Evolutionary conservation across 768 basidiomycete species (phyloP).

Genomic region (Lactarius sp.): DNA sequence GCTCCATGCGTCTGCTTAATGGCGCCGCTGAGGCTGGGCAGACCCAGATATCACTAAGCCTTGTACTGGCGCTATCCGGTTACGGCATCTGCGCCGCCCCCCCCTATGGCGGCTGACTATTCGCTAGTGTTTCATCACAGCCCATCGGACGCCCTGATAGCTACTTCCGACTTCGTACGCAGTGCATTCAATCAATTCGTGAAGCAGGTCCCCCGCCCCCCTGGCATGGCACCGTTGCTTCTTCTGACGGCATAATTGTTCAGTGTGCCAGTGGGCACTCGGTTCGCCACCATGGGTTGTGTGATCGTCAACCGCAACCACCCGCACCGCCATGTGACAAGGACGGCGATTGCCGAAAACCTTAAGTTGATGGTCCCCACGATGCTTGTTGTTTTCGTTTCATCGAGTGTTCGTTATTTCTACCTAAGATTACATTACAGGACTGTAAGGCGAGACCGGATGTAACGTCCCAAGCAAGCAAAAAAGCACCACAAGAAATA

Average conservation of each 20-base stretch:
- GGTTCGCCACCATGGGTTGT: conserved; percentile 1
- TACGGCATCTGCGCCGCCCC: conserved; percentile 15
- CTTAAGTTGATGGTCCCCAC: not conserved
- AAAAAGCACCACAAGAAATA: conserved; percentile 25
- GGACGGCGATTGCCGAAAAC: conserved; percentile 9
- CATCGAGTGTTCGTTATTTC: conserved; percentile 26
- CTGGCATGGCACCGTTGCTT: conserved; percentile 3
- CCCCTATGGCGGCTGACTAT: conserved; percentile 19
- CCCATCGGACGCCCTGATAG: conserved; percentile 3
- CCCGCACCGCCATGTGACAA: not conserved
- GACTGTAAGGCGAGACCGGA: conserved; percentile 22
- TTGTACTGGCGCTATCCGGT: conserved; percentile 8
- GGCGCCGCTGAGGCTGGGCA: conserved; percentile 22
- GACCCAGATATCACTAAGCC: conserved; percentile 21
- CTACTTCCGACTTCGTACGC: conserved; percentile 3
- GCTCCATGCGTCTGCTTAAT: conserved; percentile 18
- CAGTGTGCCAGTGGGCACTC: not conserved
- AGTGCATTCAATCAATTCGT: conserved; percentile 14
- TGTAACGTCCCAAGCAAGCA: conserved; percentile 23
- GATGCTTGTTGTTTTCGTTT: not conserved
- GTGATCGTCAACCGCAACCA: not conserved
- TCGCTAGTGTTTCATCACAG: conserved; percentile 20
- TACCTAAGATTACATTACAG: conserved; percentile 28
- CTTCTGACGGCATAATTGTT: conserved; percentile 15
- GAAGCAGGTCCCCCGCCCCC: conserved; percentile 2